Evolutionary conservation across 2,329 filamentous ascomycete species (phyloP), one percentile per base, ranked within the genome.

Genomic region (Hymenoscyphus occultus): DNA sequence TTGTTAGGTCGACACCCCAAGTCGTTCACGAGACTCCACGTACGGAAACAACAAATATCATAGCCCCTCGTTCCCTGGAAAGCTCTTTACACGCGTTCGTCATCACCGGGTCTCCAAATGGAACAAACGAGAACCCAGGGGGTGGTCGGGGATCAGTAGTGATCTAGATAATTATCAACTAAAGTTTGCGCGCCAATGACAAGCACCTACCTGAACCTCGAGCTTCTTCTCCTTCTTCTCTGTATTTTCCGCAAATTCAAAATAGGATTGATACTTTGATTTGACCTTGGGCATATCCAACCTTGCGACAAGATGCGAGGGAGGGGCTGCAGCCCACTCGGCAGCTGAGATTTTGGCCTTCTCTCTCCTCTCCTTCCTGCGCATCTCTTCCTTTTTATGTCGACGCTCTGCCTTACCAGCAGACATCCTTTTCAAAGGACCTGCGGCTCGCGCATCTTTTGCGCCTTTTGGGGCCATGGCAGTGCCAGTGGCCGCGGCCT

Each of bases 11-110:
- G 16, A 48, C n/a, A 35, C 16, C 64, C 32, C 13, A 10, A 14
- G 10, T 32, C 2, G 31, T 31, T 13, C 19, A 10, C 16, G 39
- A 39, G 45, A 28, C 16, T 76, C 83, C 5, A 54, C 48, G 70
- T 80, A 88, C 86, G 72, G 86, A 86, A 59, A 90, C 86, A 65
- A 89, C 88, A 70, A 87, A 89, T 16, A 89, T 84, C 82, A 87
- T 84, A 56, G 84, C 85, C 70, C 82, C 86, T 60, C 80, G 79
- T 70, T 87, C 83, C 68, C 87, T 81, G 1, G 86, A 89, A 22
- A 88, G 75, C 71, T 89, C 86, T 75, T 89, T 89, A 79, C 87
- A 90, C 56, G 80, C 77, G 63, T 78, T 79, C 5, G 86, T 88
- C 71, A 90, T 76, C 67, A 82, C 79, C 28, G 86, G 86, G 68